Conservation (phyloP, 441 rosid genomes). For the Brassica hybrid region DNA sequence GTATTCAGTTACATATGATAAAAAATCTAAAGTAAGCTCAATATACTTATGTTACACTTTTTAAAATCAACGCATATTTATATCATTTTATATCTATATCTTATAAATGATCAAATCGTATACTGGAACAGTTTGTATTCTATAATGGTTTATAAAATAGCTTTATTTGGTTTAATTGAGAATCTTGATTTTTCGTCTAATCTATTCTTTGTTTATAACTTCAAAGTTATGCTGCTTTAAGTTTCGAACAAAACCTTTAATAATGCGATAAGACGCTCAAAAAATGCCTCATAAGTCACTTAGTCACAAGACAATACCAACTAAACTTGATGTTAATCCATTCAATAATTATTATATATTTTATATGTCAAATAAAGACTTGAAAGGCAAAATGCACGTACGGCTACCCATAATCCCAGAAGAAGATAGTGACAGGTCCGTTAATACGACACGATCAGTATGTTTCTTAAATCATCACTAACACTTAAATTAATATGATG, state of each 20-base stretch:
- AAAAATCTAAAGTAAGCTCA: background rate
- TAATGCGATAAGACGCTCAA: background rate
- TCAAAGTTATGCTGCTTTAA: background rate
- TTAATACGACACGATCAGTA: constrained; percentile 36
- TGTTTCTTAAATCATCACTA: constrained; percentile 34
- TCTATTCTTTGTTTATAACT: background rate
- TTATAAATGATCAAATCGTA: background rate
- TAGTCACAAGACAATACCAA: constrained; percentile 15
- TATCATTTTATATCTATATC: background rate
- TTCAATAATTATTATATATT: background rate
- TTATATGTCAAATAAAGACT: constrained; percentile 6
- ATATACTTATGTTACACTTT: background rate
- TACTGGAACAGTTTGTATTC: background rate
- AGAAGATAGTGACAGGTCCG: constrained; percentile 36
- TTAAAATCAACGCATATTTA: background rate
- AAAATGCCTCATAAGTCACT: constrained; percentile 17
- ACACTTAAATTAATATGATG: constrained; percentile 20
- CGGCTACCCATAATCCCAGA: constrained; percentile 45
- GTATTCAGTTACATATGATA: background rate
- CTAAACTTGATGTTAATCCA: constrained; percentile 24
- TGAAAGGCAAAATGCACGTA: constrained; percentile 39
- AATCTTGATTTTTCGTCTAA: background rate
- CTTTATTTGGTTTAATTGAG: background rate
- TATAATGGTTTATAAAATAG: background rate
- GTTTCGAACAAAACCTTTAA: constrained; percentile 12